Evolutionary conservation across 2,329 filamentous ascomycete species (phyloP), one percentile per base, ranked within the genome.

Genomic region (Aotearoamyces nothofagi): DNA sequence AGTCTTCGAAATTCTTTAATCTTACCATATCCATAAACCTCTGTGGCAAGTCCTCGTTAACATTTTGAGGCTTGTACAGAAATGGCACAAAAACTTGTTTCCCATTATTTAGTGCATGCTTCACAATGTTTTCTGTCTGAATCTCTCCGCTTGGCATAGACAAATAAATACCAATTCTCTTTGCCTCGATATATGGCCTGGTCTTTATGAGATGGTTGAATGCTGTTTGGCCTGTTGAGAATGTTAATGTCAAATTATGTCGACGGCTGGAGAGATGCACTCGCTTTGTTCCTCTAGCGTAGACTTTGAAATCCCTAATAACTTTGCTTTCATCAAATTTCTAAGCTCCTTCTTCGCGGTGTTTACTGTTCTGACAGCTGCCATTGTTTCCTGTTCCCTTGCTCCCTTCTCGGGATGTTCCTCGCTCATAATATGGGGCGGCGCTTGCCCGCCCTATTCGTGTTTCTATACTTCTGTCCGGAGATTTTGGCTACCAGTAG

Each of bases 21-120:
- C 73, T 73, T 13, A 98, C 70, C 90, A 98, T 96, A 47, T 94
- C 84, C 90, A 98, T 98, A 30, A 90, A 66, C 10, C 80, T 80
- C 5, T 71, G 67, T 32, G 59, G 57, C 15, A 50, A 42, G 10
- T 45, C 41, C 24, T 41, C 30, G 24, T 36, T 26, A 17, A 39
- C 39, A n/a, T 32, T 55, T 34, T 57, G 48, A 16, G 60, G 60
- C 42, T 64, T 73, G 55, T 90, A 76, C 29, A 93, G 76, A 49
- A 90, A 94, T 0, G 90, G 90, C 26, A 98, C 75, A 51, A 83
- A 96, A 33, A 98, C 84, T 36, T 76, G 63, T 55, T 96, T 98
- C 22, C 80, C 82, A 3, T 61, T 53, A 5, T 57, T 55, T 15
- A 98, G 61, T 9, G 87, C 86, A 58, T 94, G 71, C 15, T 70